These are phyloP conservation scores for Trichoderma reesei DNA, from an alignment of 495 filamentous ascomycete species.

Conservation along the genomic window DNA sequence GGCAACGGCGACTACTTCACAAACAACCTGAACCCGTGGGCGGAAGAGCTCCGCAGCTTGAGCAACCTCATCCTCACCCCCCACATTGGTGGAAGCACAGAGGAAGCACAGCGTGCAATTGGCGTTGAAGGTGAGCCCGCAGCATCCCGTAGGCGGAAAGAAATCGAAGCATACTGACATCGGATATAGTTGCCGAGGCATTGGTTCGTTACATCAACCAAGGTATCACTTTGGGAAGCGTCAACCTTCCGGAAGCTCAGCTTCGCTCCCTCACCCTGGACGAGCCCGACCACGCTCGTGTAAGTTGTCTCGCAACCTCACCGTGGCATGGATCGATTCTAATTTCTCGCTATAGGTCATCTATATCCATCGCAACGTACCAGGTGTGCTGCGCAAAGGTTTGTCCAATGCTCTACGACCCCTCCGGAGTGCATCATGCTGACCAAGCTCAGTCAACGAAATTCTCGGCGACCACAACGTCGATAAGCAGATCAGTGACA, in stretches of 20 bases:
- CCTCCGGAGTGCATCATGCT: conserved; percentile 11
- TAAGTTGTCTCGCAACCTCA: conserved; percentile 24
- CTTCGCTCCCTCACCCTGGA: conserved; percentile 80
- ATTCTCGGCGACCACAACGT: conserved; percentile 93
- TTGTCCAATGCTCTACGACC: not conserved
- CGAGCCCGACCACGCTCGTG: conserved; percentile 76
- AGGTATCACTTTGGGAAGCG: conserved; percentile 78
- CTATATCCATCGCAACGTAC: conserved; percentile 92
- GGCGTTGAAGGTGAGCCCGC: conserved; percentile 59
- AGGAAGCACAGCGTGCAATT: conserved; percentile 95
- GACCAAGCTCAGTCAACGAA: conserved; percentile 60
- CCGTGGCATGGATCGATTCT: not conserved
- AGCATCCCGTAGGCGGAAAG: not conserved
- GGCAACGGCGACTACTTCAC: conserved; percentile 95
- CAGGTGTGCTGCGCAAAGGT: conserved; percentile 78
- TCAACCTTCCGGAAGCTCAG: conserved; percentile 91
- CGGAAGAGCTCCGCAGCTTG: conserved; percentile 70
- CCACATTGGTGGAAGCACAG: conserved; percentile 94
- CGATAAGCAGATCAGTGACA: conserved; percentile 96
- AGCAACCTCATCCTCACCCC: conserved; percentile 93
- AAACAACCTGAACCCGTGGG: conserved; percentile 74
- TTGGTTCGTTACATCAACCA: conserved; percentile 89
- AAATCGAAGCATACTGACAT: not conserved
- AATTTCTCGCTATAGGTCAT: conserved; percentile 48
- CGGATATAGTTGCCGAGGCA: conserved; percentile 55